Evolutionary conservation across 2,329 filamentous ascomycete species (phyloP), one percentile per base, ranked within the genome.

Genomic region (Alternaria gansuensis): DNA sequence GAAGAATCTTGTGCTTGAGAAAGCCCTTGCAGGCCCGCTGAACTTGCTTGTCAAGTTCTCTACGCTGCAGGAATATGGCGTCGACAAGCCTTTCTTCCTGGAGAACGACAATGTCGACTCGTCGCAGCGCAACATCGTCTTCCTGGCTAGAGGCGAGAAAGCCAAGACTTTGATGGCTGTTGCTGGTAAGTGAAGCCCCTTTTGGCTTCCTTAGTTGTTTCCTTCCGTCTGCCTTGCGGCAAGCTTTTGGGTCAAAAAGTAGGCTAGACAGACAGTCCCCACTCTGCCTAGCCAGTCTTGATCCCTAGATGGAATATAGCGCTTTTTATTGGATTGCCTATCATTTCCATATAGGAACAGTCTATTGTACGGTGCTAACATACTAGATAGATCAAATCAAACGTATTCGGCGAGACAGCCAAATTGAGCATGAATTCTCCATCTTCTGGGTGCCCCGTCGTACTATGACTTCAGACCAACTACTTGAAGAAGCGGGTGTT

Each of bases 1-100:
- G 87, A 99, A 99, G 85, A 98, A 97, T 74, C 84, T 99, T 62
- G 91, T 99, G 51, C 90, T 99, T 74, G 94, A 98, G 77, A 91
- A 90, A 78, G 89, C 89, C 70, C 85, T 99, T 69, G 93, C 94
- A 67, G 95, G 94, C 24, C 92, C 93, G 29, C 86, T 99, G 68
- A 92, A 93, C 59, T 85, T 94, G 59, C 90, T 99, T 67, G 92
- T 96, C 80, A 97, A 97, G 78, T 96, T 97, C 74, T 94, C 94
- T 23, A 94, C 91, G 9, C 85, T 97, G 14, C 92, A 98, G 75
- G 95, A 99, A 74, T 97, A 98, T 81, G 96, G 96, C 29, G 93
- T 99, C 68, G 93, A 98, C 79, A 96, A 96, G 78, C 92, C 97
- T 67, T 99, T 98, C 82, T 90, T 97, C 74, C 84, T 99, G 45